Conservation (phyloP, 2,329 filamentous ascomycete species). For the Dissoconium aciculare region DNA sequence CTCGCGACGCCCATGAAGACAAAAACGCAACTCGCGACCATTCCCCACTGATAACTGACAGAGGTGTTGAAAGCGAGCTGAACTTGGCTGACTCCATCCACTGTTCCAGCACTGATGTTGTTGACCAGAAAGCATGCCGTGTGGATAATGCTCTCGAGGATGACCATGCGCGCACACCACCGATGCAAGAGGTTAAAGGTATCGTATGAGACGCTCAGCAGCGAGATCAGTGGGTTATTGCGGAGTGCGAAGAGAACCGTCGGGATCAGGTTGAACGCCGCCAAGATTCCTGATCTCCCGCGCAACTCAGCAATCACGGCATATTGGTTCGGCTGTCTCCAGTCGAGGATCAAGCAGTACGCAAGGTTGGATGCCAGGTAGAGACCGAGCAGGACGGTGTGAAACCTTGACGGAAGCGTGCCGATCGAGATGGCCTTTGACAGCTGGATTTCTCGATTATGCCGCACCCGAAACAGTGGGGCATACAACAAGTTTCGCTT, state of each 20-base stretch:
- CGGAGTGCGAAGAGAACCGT: conserved; percentile 76
- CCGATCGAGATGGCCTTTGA: conserved; percentile 55
- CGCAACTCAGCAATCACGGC: conserved; percentile 67
- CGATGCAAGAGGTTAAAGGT: conserved; percentile 85
- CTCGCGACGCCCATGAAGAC: conserved; percentile 53
- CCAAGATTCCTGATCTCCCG: conserved; percentile 69
- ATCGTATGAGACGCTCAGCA: conserved; percentile 83
- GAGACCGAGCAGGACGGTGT: conserved; percentile 50
- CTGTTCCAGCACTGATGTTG: conserved; percentile 36
- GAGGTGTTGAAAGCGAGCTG: conserved; percentile 39
- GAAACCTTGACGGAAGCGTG: conserved; percentile 65
- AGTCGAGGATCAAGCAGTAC: conserved; percentile 59
- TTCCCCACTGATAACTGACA: conserved; percentile 50
- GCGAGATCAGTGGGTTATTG: conserved; percentile 77
- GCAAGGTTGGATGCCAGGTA: conserved; percentile 62
- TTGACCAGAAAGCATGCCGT: conserved; percentile 60
- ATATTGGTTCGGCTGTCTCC: conserved; percentile 25
- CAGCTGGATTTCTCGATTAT: conserved; percentile 60
- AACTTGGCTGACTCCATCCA: conserved; percentile 44
- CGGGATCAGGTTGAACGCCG: conserved; percentile 81
- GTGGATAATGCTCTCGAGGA: conserved; percentile 55
- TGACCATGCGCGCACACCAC: conserved; percentile 64
- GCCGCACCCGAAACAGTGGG: conserved; percentile 57
- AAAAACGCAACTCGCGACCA: conserved; percentile 46
- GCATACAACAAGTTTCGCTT: conserved; percentile 52